Conservation (phyloP, 75 land plant species). For the Sequoia sempervirens region DNA sequence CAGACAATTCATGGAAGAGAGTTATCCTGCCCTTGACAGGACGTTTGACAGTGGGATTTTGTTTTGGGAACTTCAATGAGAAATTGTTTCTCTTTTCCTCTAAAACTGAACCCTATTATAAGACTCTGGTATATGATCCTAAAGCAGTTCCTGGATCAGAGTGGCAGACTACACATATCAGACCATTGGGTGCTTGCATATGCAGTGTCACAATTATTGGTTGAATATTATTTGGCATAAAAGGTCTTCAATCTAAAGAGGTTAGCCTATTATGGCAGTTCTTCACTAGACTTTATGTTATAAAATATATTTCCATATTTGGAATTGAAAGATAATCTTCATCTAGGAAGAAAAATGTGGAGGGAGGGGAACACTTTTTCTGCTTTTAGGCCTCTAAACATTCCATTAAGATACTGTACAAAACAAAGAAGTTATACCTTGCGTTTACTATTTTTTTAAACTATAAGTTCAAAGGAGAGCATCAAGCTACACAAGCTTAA, state of each 20-base stretch:
- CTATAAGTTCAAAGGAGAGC: no score
- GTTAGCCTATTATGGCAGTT: no score
- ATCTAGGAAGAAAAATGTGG: no score
- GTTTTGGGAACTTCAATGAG: constrained; percentile 47
- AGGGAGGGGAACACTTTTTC: no score
- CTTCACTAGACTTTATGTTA: no score
- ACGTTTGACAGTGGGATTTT: constrained; percentile 44
- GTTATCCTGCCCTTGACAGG: constrained; percentile 60
- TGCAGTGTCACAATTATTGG: constrained; percentile 60
- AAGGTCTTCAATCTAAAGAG: background rate
- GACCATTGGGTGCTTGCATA: constrained; percentile 57
- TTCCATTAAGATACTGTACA: no score
- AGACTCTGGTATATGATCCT: constrained; percentile 58
- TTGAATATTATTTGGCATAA: constrained; percentile 13
- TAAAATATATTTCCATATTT: no score
- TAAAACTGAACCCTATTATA: constrained; percentile 36
- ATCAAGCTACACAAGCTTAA: no score
- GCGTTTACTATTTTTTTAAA: no score
- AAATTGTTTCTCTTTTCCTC: constrained; percentile 29
- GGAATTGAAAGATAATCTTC: no score
- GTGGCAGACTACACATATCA: constrained; percentile 53
- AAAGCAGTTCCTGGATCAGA: constrained; percentile 46
- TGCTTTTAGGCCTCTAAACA: no score
- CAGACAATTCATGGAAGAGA: constrained; percentile 52
- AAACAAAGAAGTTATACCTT: no score